phyloP scores from a whole-genome alignment of 331 rosid species.

The Stylosanthes scabra region DNA sequence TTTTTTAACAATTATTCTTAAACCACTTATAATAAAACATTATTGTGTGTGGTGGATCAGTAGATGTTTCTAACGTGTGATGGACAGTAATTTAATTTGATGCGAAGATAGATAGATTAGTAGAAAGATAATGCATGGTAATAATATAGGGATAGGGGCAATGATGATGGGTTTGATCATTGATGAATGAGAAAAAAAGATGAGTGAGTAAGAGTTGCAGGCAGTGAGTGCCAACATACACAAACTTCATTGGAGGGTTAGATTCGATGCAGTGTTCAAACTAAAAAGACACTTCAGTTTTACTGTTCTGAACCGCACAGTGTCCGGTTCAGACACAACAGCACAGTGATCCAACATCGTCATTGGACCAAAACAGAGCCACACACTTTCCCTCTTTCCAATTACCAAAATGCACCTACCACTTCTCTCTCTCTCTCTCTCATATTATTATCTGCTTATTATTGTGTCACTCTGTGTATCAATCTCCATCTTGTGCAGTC shows the following conservation, averaged over 20 bases:
- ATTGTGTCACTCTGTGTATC: background rate
- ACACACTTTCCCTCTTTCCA: conserved; percentile 25
- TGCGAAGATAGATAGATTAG: too few relatives aligned
- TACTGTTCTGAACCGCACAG: conserved; percentile 56
- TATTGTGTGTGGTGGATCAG: too few relatives aligned
- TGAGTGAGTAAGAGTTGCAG: background rate
- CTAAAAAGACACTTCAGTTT: conserved; percentile 42
- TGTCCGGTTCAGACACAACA: conserved; percentile 60
- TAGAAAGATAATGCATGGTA: too few relatives aligned
- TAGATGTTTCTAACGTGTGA: too few relatives aligned
- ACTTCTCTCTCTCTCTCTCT: conserved; percentile 10
- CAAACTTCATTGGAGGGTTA: conserved; percentile 47
- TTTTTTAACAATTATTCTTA: too few relatives aligned
- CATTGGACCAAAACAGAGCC: conserved; percentile 47
- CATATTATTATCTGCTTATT: background rate
- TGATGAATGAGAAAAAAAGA: conserved; percentile 12
- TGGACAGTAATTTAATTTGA: too few relatives aligned
- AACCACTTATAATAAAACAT: too few relatives aligned
- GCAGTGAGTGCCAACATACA: background rate
- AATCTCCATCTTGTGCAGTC: conserved; percentile 27
- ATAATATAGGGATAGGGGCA: background rate
- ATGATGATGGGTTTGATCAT: conserved; percentile 5
- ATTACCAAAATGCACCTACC: conserved; percentile 31
- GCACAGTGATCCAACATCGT: conserved; percentile 54
- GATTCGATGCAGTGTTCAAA: conserved; percentile 43